phyloP scores from a whole-genome alignment of 1,284 basidiomycete genomes.

The Anthracocystis walkeri region DNA sequence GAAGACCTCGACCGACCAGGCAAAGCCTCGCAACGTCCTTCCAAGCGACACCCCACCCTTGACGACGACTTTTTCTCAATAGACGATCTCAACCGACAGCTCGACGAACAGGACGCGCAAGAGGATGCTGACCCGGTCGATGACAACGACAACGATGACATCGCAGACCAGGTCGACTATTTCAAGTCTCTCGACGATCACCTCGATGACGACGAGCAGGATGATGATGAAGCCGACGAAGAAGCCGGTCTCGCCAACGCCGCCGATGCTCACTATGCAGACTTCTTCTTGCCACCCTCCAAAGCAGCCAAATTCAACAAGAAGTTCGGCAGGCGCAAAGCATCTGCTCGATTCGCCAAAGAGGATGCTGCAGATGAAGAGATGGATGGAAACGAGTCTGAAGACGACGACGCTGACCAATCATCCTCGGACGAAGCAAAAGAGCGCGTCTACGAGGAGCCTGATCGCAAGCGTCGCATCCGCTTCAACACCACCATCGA shows the following conservation, averaged over 20 bases:
- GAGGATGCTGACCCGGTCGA: conserved; percentile 74
- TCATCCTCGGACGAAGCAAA: conserved; percentile 15
- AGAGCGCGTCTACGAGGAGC: conserved; percentile 66
- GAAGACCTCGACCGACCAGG: conserved; percentile 57
- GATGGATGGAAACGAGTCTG: conserved; percentile 7
- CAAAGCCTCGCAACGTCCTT: conserved; percentile 16
- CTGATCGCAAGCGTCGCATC: conserved; percentile 68
- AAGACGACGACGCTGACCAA: conserved; percentile 21
- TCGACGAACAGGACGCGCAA: conserved; percentile 80
- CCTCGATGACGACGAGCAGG: conserved; percentile 51
- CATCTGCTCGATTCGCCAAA: conserved; percentile 38
- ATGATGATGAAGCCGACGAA: conserved; percentile 34
- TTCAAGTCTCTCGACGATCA: conserved; percentile 57
- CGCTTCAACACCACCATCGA: conserved; percentile 84
- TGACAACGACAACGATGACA: conserved; percentile 73
- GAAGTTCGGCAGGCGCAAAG: conserved; percentile 46
- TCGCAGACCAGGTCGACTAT: conserved; percentile 70
- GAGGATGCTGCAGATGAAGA: conserved; percentile 33
- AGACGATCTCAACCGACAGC: conserved; percentile 87
- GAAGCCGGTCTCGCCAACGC: conserved; percentile 29
- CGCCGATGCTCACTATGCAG: conserved; percentile 71
- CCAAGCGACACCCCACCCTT: conserved; percentile 75
- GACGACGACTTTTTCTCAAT: conserved; percentile 95
- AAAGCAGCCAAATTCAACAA: conserved; percentile 52
- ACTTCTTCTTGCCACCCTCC: conserved; percentile 74